Conservation (phyloP, 345 rosid genomes). For the Citrus medica region DNA sequence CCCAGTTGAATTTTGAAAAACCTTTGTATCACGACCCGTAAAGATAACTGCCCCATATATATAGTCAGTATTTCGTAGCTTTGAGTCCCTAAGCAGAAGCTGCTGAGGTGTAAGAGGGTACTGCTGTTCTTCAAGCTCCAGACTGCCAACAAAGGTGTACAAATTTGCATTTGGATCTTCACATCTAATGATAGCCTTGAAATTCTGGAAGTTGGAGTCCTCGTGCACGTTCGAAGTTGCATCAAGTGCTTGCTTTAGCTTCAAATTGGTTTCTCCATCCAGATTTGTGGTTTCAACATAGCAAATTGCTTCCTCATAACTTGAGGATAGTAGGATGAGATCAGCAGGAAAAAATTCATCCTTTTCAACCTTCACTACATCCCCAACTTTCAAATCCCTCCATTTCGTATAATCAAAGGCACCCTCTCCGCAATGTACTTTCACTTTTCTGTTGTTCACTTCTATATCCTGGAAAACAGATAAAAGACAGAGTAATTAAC, state of each 20-base stretch:
- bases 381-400: constrained; percentile 86
- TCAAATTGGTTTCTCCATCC: constrained; percentile 96
- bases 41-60: constrained; percentile 81
- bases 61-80: constrained; percentile 85
- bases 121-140: constrained; percentile 61
- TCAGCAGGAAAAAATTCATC: constrained; percentile 98
- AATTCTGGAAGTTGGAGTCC: constrained; percentile 59
- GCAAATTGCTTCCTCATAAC: constrained; percentile 87
- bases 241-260: constrained; percentile 73
- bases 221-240: constrained; percentile 55
- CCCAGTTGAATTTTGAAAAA: constrained; percentile 82
- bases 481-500: constrained; percentile 2
- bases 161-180: constrained; percentile 96
- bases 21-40: constrained; percentile 91
- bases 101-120: constrained; percentile 82
- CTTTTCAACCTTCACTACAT: constrained; percentile 80
- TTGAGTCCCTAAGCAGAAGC: constrained; percentile 87
- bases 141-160: constrained; percentile 76
- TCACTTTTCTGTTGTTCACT: constrained; percentile 69
- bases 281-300: constrained; percentile 95
- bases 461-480: constrained; percentile 56
- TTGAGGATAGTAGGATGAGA: constrained; percentile 80
- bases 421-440: constrained; percentile 62
- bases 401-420: constrained; percentile 55
- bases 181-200: constrained; percentile 69